These are phyloP conservation scores for Boletus insuetus DNA, from an alignment of 768 basidiomycete species.

Conservation along the genomic window DNA sequence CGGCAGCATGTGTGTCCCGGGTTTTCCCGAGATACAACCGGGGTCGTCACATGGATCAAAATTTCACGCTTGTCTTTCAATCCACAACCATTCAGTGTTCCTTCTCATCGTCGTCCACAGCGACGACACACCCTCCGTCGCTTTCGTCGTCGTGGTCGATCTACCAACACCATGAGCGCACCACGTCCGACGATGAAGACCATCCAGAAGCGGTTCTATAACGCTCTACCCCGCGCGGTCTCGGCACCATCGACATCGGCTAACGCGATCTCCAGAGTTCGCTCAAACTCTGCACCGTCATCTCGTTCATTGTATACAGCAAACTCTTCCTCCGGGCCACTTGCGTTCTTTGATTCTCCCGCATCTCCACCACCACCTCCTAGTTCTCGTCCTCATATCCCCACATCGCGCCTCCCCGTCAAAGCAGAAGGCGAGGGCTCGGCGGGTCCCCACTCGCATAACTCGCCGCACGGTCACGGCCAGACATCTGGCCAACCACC, in stretches of 20 bases:
- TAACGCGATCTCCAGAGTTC: slow-evolving; percentile 36
- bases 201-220: slow-evolving; percentile 51
- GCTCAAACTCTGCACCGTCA: slow-evolving; percentile 42
- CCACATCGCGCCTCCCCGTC: slow-evolving; percentile 43
- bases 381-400: slow-evolving; percentile 38
- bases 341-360: slow-evolving; percentile 41
- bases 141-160: background rate
- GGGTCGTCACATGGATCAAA: background rate
- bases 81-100: too few relatives aligned
- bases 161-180: slow-evolving; percentile 28
- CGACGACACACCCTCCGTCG: slow-evolving; percentile 7
- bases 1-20: slow-evolving; percentile 11
- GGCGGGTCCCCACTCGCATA: slow-evolving; percentile 28
- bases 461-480: slow-evolving; percentile 35
- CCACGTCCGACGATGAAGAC: slow-evolving; percentile 45
- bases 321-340: slow-evolving; percentile 27
- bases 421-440: slow-evolving; percentile 46
- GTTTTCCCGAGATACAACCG: slow-evolving; percentile 8
- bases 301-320: slow-evolving; percentile 44
- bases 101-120: slow-evolving; percentile 6
- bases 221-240: slow-evolving; percentile 39
- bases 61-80: too few relatives aligned
- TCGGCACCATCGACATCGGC: slow-evolving; percentile 28
- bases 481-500: slow-evolving; percentile 33
- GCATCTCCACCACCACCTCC: slow-evolving; percentile 38